These are phyloP conservation scores for Stevia rebaudiana DNA, from an alignment of 140 eudicot genomes.

Conservation along the genomic window DNA sequence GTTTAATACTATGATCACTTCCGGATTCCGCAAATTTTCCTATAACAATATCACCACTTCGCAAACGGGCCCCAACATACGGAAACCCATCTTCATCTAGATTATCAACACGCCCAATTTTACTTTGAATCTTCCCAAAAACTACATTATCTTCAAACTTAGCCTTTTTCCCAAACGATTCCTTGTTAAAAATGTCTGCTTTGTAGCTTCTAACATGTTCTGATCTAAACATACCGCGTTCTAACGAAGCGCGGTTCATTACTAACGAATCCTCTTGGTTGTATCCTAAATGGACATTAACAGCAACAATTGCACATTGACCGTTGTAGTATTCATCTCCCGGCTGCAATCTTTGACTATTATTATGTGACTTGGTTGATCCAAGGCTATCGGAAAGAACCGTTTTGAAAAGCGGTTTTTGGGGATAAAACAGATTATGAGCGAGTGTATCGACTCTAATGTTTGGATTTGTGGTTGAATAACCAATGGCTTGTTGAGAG, in stretches of 20 bases:
- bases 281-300: slow-evolving; percentile 74
- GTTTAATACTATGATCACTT: slow-evolving; percentile 68
- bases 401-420: slow-evolving; percentile 74
- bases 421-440: slow-evolving; percentile 71
- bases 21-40: slow-evolving; percentile 81
- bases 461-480: slow-evolving; percentile 60
- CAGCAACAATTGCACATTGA: slow-evolving; percentile 89
- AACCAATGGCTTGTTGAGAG: slow-evolving; percentile 88
- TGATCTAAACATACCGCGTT: slow-evolving; percentile 89
- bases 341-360: slow-evolving; percentile 36
- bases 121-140: slow-evolving; percentile 80
- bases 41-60: slow-evolving; percentile 79
- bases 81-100: slow-evolving; percentile 98
- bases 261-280: slow-evolving; percentile 93
- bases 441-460: slow-evolving; percentile 62
- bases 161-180: slow-evolving; percentile 41
- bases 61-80: slow-evolving; percentile 65
- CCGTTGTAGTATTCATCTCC: slow-evolving; percentile 74
- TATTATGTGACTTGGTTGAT: slow-evolving; percentile 31
- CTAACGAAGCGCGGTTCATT: slow-evolving; percentile 86
- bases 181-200: slow-evolving; percentile 63
- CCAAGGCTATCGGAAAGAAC: slow-evolving; percentile 71
- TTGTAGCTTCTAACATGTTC: slow-evolving; percentile 83
- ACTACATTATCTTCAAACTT: slow-evolving; percentile 46
- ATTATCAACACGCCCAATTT: slow-evolving; percentile 83